These are phyloP conservation scores for Petunia hybrid DNA, from an alignment of 305 asterid species.

Conservation along the genomic window DNA sequence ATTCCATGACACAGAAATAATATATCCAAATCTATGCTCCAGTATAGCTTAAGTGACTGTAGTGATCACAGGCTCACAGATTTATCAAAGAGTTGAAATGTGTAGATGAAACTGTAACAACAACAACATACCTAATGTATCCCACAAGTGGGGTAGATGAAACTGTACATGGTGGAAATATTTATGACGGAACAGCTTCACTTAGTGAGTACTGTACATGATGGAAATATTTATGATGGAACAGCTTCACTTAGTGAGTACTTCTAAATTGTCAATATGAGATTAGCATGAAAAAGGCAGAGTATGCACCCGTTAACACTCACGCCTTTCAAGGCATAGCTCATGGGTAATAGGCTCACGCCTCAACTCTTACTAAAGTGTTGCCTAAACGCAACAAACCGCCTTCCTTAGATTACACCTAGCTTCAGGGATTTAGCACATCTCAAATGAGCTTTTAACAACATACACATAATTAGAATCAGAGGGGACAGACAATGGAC, in stretches of 20 bases:
- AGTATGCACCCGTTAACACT: too few relatives aligned
- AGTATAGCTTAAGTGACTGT: not conserved
- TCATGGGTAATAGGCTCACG: too few relatives aligned
- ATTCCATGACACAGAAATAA: not conserved
- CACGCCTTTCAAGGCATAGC: too few relatives aligned
- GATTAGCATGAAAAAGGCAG: constrained; percentile 12
- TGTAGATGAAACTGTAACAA: not conserved
- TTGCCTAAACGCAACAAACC: too few relatives aligned
- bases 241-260: constrained; percentile 6
- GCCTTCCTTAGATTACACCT: too few relatives aligned
- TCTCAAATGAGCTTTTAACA: too few relatives aligned
- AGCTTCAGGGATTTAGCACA: too few relatives aligned
- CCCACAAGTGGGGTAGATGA: not conserved
- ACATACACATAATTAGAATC: too few relatives aligned
- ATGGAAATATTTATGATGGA: not conserved
- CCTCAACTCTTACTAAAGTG: too few relatives aligned
- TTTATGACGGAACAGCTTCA: constrained; percentile 4
- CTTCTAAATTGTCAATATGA: not conserved
- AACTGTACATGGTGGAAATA: not conserved
- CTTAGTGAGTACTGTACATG: not conserved
- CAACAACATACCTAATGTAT: too few relatives aligned
- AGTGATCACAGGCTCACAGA: not conserved
- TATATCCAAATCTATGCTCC: not conserved
- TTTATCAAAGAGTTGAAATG: not conserved
- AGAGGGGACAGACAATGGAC: not conserved